Evolutionary conservation across 78 protist species (phyloP), one percentile per base, ranked within the genome.

Genomic region (Pigoraptor vietnamica): DNA sequence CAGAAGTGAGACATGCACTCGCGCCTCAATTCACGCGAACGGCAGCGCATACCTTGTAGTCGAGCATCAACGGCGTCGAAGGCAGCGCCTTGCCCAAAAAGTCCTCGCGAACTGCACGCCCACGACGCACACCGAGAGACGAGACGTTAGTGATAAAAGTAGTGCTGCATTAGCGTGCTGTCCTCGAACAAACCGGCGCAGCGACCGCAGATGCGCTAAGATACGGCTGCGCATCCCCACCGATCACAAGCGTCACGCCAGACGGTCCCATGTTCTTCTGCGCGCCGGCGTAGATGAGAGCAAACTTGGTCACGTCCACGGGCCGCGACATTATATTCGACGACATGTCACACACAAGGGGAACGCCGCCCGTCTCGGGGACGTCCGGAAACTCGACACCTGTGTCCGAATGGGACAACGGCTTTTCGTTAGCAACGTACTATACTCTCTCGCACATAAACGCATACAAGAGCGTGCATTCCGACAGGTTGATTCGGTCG

Each of bases 251-350:
- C 35, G 98, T 96, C 34, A 97, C 48, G 55, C 93, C 93, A 6
- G 93, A 35, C 1, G 97, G 95, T 38, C 99, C 99, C 35, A 97
- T 86, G 91, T 99, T 99, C 97, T 99, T 99, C 92, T 98, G 99
- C 55, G 99, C 99, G 25, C 99, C 96, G 29, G 98, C 99, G 87
- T 96, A 99, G 37, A 99, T 91, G 40, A 96, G 37, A 48, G 96
- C 99, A 90, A 90, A 99, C 95, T 97, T 98, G 35, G 96, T 34
- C 6, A 98, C 94, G 90, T 98, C 97, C 24, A 99, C 82, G n/a
- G 97, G 94, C 24, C 96, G 95, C 29, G 97, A 90, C 79, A 96
- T 92, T 86, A 99, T 94, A 83, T 97, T 97, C 21, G 99, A 97
- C 14, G 98, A 95, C 96, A 98, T 96, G 86, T 99, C 99, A 81